These are phyloP conservation scores for Eremothecium sinecaudum DNA, from an alignment of 1,139 yeast genomes.

Conservation along the genomic window DNA sequence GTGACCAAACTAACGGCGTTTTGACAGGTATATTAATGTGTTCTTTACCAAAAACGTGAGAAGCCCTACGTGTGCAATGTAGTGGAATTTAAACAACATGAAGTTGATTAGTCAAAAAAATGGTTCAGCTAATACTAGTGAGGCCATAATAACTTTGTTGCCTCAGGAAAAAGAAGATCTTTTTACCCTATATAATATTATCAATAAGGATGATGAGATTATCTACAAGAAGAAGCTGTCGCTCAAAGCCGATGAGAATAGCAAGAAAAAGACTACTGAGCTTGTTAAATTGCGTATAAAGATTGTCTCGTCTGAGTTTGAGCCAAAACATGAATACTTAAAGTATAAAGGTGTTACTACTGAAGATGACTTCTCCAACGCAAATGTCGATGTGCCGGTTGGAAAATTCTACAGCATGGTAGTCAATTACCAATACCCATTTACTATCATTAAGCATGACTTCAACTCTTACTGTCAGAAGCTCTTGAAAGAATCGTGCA, in stretches of 20 bases:
- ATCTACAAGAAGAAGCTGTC: conserved; percentile 46
- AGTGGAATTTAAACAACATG: conserved; percentile 6
- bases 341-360: conserved; percentile 74
- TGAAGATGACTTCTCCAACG: conserved; percentile 42
- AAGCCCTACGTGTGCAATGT: not conserved
- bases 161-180: conserved; percentile 91
- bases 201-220: conserved; percentile 67
- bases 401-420: conserved; percentile 87
- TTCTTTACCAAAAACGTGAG: not conserved
- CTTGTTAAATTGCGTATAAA: conserved; percentile 31
- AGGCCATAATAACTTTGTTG: conserved; percentile 40
- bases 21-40: not conserved
- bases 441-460: conserved; percentile 60
- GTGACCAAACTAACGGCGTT: not conserved
- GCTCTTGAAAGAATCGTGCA: conserved; percentile 58
- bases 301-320: conserved; percentile 70
- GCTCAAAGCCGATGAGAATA: conserved; percentile 20
- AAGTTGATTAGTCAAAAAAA: conserved; percentile 9
- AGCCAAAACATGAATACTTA: conserved; percentile 66
- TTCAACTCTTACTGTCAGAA: conserved; percentile 75
- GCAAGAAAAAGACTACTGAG: conserved; percentile 26
- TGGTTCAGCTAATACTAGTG: conserved; percentile 10
- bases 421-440: conserved; percentile 57
- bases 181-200: conserved; percentile 77
- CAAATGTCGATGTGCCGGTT: conserved; percentile 52